Percentiles rank a stretch among this genome's conserved stretches.
Evolutionary conservation across 345 rosid genomes (phyloP).

Genomic region (Brassica napus): DNA sequence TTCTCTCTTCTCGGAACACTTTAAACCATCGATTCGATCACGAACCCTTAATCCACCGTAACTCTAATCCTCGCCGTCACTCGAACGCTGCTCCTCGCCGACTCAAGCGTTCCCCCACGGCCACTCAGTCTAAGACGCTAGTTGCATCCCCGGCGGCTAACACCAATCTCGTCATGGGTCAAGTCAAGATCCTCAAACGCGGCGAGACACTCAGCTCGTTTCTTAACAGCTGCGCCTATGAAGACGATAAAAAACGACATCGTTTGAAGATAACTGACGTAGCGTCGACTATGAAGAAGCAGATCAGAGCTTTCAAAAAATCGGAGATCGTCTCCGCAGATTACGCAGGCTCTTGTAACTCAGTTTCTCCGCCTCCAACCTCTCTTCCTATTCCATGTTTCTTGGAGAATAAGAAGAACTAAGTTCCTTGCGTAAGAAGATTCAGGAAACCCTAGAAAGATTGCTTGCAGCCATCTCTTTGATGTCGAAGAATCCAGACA

Average conservation of each 20-base stretch:
- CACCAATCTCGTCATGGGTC: slow-evolving; percentile 50
- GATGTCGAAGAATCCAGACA: background rate
- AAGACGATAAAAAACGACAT: slow-evolving; percentile 5
- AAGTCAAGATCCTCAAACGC: slow-evolving; percentile 69
- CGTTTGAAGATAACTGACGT: slow-evolving; percentile 19
- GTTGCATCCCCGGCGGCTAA: slow-evolving; percentile 38
- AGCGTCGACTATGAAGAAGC: slow-evolving; percentile 48
- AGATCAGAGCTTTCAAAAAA: slow-evolving; percentile 34
- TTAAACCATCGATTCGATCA: slow-evolving; percentile 18
- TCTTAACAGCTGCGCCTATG: background rate
- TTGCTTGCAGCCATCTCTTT: background rate
- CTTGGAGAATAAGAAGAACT: slow-evolving; percentile 51
- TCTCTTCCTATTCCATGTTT: slow-evolving; percentile 63
- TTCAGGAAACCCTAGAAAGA: background rate
- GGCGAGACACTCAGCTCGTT: slow-evolving; percentile 47
- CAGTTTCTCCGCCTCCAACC: slow-evolving; percentile 61
- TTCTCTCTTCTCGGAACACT: slow-evolving; percentile 28
- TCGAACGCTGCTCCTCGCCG: slow-evolving; percentile 36
- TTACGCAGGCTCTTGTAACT: slow-evolving; percentile 43
- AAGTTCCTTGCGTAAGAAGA: background rate
- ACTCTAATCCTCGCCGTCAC: slow-evolving; percentile 25
- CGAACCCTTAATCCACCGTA: slow-evolving; percentile 26
- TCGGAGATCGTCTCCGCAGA: slow-evolving; percentile 17
- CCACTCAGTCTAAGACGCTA: slow-evolving; percentile 25
- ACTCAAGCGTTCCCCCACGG: slow-evolving; percentile 34